Evolutionary conservation across 768 basidiomycete genomes (phyloP), one percentile per base, ranked within the genome.

Genomic region (Butyriboletus loyo): DNA sequence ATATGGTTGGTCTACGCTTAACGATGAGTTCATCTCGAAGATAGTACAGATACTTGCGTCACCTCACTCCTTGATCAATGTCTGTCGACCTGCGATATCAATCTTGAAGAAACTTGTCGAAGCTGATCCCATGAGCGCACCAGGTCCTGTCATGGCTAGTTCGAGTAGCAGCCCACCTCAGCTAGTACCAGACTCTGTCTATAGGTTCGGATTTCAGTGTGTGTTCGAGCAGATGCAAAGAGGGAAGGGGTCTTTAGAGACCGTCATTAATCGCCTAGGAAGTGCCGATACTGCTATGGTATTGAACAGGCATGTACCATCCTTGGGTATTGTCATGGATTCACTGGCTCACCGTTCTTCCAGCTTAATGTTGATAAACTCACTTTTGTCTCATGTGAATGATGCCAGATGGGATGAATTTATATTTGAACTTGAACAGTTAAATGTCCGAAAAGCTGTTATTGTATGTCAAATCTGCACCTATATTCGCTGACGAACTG

Each of bases 291-390:
- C 87, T 21, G 88, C 83, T 27, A 91, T 92, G 85, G 86, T 84
- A 21, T 76, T 91, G 58, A 81, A 91, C 64, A 92, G 91, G 91
- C 85, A 49, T 38, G 71, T 60, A 21, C 44, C 22, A 19, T 42
- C 28, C 25, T 39, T 15, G 41, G 15, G 6, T 39, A 5, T 47
- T 28, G 14, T 7, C 32, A 46, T 35, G 32, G 32, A 53, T 60
- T 7, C 28, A 34, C 31, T 30, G 10, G 45, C 53, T 54, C 46
- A 64, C 31, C n/a, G 6, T 36, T 34, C 45, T 50, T 56, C 39
- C 59, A 92, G 91, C 56, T 85, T 96, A 83, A 91, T 89, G 84
- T 73, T 96, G 59, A 89, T 96, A 61, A 93, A 94, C 64, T 89
- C 91, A 8, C 74, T 95, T 10, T 66, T 95, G 51, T 79, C 86